Evolutionary conservation across 2,329 filamentous ascomycete genomes (phyloP), one percentile per base, ranked within the genome.

Genomic region (Beauveria australis): DNA sequence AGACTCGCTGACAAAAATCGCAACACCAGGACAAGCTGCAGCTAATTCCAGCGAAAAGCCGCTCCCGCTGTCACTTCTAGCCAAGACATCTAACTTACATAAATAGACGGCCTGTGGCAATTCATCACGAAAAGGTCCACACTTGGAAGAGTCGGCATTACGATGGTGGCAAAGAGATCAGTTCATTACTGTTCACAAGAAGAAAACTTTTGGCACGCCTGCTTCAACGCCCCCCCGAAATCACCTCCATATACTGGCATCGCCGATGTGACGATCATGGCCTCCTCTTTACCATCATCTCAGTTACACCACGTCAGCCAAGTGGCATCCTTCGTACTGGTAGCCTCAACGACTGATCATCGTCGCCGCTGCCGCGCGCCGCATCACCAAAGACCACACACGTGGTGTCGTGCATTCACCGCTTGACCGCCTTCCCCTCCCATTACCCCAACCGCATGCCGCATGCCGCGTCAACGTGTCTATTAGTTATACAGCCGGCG

Each of bases 1-100:
- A 53, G 49, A 26, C 49, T 33, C n/a, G 5, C 12, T 49, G 26
- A 19, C 12, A 51, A 33, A 14, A 4, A 30, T 22, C 16, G n/a
- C 18, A 43, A 43, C 40, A 43, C 16, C 52, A 30, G 18, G 22
- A 22, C 26, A 10, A 10, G 18, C 40, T 28, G 37, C 24, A 30
- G 26, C 53, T 56, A 48, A 48, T 56, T 43, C 53, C 53, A 57
- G 54, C 43, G 48, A 57, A 57, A 56, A 57, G 54, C 54, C 54
- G 43, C 54, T 48, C 54, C 54, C 43, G 54, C 43, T 48, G 16
- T 28, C 54, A 43, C 26, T 53, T 12, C 24, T 26, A 24, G n/a
- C 37, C 52, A 54, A 43, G 37, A 8, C 52, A 19, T 49, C 2
- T 12, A 33, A 22, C 22, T 22, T 28, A 8, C 26, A 30, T 24